Evolutionary conservation across 2,329 filamentous ascomycete species (phyloP).

Genomic region (Apiospora rasikravindrae): DNA sequence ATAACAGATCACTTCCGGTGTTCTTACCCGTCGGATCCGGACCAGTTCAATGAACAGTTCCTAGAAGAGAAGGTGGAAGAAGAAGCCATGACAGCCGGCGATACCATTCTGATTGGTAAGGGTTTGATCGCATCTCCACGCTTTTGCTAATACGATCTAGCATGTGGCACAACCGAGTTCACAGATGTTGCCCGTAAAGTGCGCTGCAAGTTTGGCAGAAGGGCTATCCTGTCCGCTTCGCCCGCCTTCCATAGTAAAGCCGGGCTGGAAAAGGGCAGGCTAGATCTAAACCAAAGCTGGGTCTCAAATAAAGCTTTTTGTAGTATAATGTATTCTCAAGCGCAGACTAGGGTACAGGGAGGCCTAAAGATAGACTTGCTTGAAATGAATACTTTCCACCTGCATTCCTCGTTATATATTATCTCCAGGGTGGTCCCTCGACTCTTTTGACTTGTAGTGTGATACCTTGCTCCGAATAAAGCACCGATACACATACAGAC

Average conservation of each 20-base stretch:
- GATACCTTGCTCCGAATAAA: background rate
- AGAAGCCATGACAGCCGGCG: background rate
- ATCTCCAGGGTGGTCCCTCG: background rate
- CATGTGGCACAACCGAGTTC: background rate
- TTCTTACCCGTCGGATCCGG: background rate
- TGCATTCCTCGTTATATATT: background rate
- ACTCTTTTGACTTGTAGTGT: background rate
- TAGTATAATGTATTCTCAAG: background rate
- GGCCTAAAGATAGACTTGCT: background rate
- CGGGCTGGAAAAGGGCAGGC: background rate
- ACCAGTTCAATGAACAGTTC: constrained; percentile 1
- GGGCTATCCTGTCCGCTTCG: background rate
- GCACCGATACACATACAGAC: background rate
- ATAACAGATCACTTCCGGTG: background rate
- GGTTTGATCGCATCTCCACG: background rate
- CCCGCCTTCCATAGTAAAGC: background rate
- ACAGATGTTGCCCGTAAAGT: background rate
- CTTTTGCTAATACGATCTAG: background rate
- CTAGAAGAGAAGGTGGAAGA: background rate
- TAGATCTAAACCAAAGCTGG: background rate
- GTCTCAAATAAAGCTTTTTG: background rate
- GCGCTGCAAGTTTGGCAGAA: constrained; percentile 1
- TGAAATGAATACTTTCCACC: background rate
- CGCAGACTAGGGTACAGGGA: background rate
- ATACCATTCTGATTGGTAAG: constrained; percentile 8